Base-by-base conservation (phyloP, 176 grass and related monocot species). In the Microstegium vimineum region DNA sequence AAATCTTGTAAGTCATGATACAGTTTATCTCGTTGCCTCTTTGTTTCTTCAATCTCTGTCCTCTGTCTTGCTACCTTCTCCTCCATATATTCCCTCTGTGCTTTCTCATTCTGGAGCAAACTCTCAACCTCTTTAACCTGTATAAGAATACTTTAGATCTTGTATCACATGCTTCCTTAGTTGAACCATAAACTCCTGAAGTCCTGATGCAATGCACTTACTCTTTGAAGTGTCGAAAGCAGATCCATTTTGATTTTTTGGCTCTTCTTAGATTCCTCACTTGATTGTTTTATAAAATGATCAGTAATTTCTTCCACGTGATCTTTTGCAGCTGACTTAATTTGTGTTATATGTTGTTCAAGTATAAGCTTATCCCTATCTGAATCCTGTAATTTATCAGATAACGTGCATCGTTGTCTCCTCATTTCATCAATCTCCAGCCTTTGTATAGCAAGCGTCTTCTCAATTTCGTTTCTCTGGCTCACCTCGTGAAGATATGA, bases 41-140 rank as follows among this genome's bases (percentile, higher is more conserved):
- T 91, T 41, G 75, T 71, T 66, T 70, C 77, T 74, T 84, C 76
- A 26, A 89, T 77, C 35, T 94, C 84, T 31, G 64, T 57, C 59
- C 82, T 94, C 69, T 89, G 78, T 68, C 61, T 78, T 51, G 14
- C 49, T 63, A 93, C 62, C 51, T 73, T 85, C 82, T 84, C 84
- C 71, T 93, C 81, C 42, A 82, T 76, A 72, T 89, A 71, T 62
- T 91, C 73, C 78, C 87, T 80, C 41, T 27, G 77, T 79, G 40
- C 82, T 73, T 86, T 84, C 74, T 91, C 91, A 9, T 87, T 86
- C 54, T 23, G 67, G 60, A 86, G 86, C 73, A 84, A 85, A 79
- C 65, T 81, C 31, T 97, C 94, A 34, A 72, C 69, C 70, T 85
- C 77, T 82, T 73, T 81, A 66, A 80, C 73, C 91, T 97, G 56